Evolutionary conservation across 768 basidiomycete species (phyloP).

Genomic region (Leccinum subgranulosum): DNA sequence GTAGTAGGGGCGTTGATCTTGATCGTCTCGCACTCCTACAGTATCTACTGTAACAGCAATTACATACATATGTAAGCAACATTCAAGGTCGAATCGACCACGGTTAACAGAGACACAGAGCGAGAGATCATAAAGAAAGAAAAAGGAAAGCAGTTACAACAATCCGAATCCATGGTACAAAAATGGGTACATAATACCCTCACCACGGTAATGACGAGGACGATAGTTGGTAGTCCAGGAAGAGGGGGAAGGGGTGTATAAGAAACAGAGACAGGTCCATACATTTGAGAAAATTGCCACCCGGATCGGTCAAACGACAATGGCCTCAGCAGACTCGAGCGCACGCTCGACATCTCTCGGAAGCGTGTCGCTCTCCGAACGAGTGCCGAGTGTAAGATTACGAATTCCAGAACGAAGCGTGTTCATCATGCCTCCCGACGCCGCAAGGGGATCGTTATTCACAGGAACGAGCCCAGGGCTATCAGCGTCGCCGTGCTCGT

Average conservation of each 20-base stretch:
- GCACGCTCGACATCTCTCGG: conserved; percentile 30
- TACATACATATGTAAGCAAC: background rate
- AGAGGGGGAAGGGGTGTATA: background rate
- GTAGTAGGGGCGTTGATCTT: background rate
- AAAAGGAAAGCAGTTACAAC: background rate
- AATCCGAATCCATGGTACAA: background rate
- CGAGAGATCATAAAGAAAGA: background rate
- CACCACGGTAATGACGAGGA: background rate
- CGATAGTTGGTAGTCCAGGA: background rate
- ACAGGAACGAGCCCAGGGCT: background rate
- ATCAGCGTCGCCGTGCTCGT: conserved; percentile 14
- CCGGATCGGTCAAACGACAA: conserved; percentile 7
- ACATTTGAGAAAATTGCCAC: background rate
- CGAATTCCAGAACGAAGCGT: conserved; percentile 28
- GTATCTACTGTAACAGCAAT: background rate
- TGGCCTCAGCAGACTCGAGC: conserved; percentile 6
- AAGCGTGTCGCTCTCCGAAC: conserved; percentile 26
- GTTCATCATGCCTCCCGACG: conserved; percentile 20
- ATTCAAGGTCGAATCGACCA: background rate
- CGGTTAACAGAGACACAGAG: background rate
- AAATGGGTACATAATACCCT: background rate
- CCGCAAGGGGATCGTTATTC: conserved; percentile 11
- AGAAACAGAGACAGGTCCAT: background rate
- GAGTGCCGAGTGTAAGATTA: conserved; percentile 18
- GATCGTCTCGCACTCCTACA: too few relatives aligned